Evolutionary conservation across 2,329 filamentous ascomycete genomes (phyloP).

Genomic region (Blumeria graminis): DNA sequence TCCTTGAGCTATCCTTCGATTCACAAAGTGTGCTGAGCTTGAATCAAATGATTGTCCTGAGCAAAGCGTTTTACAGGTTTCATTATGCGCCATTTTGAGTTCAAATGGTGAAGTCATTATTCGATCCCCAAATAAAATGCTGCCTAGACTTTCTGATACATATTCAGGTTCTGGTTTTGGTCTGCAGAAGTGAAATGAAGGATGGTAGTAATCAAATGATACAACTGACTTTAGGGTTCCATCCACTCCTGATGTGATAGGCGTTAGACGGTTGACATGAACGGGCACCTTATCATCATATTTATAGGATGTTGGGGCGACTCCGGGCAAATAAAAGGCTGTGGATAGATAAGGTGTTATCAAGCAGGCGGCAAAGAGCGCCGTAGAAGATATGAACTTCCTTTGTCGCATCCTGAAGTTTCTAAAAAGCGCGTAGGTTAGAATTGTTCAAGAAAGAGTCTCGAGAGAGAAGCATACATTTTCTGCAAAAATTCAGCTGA

Average conservation of each 20-base stretch:
- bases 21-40: conserved; percentile 53
- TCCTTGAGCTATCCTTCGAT: conserved; percentile 55
- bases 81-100: conserved; percentile 63
- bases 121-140: conserved; percentile 89
- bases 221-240: conserved; percentile 75
- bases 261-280: conserved; percentile 79
- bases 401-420: conserved; percentile 13
- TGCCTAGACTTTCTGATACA: conserved; percentile 74
- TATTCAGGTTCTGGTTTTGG: conserved; percentile 54
- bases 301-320: conserved; percentile 82
- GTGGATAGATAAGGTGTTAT: conserved; percentile 27
- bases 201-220: conserved; percentile 89
- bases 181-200: conserved; percentile 66
- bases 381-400: conserved; percentile 17
- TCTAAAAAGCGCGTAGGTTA: not conserved
- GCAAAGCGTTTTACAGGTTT: conserved; percentile 69
- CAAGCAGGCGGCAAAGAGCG: conserved; percentile 26
- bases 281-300: conserved; percentile 58
- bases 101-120: conserved; percentile 95
- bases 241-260: conserved; percentile 53
- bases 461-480: not conserved
- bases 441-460: not conserved
- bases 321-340: conserved; percentile 89
- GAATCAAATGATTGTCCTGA: conserved; percentile 37
- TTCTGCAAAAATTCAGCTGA: too few species aligned